Base-by-base conservation (phyloP, 2,329 filamentous ascomycete genomes). In the Metarhizium robertsii region DNA sequence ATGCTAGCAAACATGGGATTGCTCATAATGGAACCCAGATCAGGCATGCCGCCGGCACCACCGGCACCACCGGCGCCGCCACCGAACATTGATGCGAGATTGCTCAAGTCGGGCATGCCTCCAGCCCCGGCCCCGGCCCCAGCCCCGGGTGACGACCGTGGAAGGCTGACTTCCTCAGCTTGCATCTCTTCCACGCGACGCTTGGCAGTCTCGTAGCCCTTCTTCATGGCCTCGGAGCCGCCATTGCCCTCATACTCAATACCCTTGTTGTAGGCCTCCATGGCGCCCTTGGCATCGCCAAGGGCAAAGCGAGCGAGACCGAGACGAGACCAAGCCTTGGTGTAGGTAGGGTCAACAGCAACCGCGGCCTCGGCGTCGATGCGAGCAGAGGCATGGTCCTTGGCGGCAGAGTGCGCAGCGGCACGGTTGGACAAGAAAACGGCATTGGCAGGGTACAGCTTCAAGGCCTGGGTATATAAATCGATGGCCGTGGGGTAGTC, bases 1-100 rank as follows among this genome's bases (percentile, higher is more conserved):
- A 97, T 96, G 75, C 82, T 88, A 52, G 91, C 84, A 75, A 99
- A 95, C 94, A 97, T 97, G 55, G 94, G 94, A 77, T 97, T 99
- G 78, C 79, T 91, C 91, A 97, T 95, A 70, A 99, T 85, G 60
- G 83, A 83, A 60, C 83, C 75, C 29, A 99, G 77, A 70, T 97
- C 92, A 13, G 92, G 91, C 88, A 96, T 94, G 54, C 89, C 90
- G 53, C 87, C 87, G 7, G 76, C 84, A 20, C 80, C 85, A 5
- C 81, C 85, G 10, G 73, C 83, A 30, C 73, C 79, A 14, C 78
- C 82, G 18, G 73, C 78, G 46, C 85, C 82, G 18, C 73, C 78
- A 45, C 85, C 85, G 61, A 92, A 78, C 85, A 92, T 87, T 65
- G 85, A 79, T 3, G 87, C 87, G 48, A 92, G 75, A 58, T 79